Percentiles rank a stretch among this genome's conserved stretches.
Conservation (phyloP, 1,284 basidiomycete species). For the Ganoderma sinense region DNA sequence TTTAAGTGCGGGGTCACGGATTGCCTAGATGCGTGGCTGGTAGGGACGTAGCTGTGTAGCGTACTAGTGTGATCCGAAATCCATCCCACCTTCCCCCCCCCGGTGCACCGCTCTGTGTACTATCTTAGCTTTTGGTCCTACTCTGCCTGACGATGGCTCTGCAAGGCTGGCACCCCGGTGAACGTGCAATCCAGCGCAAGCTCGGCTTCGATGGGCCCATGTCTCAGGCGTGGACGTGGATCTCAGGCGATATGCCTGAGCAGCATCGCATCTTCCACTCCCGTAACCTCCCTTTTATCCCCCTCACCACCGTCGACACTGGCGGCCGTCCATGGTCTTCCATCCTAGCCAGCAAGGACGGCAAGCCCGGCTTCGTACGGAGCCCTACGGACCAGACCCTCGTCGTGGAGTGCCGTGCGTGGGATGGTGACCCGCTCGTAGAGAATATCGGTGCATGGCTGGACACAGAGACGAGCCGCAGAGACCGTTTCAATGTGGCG, state of each 20-base stretch:
- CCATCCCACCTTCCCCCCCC: no score
- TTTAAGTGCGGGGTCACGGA: no score
- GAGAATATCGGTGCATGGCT: background rate
- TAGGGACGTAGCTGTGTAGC: no score
- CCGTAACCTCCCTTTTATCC: background rate
- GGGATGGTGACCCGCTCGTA: background rate
- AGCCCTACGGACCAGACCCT: background rate
- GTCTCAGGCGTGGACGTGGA: background rate
- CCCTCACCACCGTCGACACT: background rate
- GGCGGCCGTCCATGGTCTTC: background rate
- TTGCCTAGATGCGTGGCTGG: no score
- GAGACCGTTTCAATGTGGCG: background rate
- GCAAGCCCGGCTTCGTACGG: background rate
- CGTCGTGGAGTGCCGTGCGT: constrained; percentile 1
- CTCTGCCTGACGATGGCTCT: background rate
- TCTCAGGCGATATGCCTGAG: background rate
- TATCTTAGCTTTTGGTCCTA: background rate
- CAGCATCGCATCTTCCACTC: background rate
- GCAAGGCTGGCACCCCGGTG: background rate
- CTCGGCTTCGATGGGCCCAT: background rate
- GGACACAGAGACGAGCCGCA: background rate
- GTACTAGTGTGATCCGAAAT: no score
- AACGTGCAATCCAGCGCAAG: background rate
- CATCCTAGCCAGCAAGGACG: background rate
- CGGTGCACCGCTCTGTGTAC: no score